Percentiles rank a stretch among this genome's conserved stretches.
These are phyloP conservation scores for Dispira simplex DNA, from an alignment of 192 early-diverging fungal species.

Conservation along the genomic window DNA sequence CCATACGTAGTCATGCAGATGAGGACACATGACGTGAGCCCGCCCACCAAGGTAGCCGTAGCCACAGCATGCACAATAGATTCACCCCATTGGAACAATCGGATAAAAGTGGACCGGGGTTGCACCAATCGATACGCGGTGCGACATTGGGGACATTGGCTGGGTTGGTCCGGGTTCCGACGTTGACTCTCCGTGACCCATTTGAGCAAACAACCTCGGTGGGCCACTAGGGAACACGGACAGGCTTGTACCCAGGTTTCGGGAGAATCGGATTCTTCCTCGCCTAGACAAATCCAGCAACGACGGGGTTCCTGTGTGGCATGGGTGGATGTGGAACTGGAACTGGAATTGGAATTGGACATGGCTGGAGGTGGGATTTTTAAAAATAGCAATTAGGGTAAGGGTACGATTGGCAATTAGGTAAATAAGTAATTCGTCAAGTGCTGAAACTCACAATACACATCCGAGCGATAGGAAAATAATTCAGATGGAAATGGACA, in stretches of 20 bases:
- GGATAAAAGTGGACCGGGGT: slow-evolving; percentile 18
- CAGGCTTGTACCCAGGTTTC: slow-evolving; percentile 40
- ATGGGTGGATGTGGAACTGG: too few species aligned
- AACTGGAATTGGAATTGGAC: too few species aligned
- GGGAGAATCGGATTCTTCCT: slow-evolving; percentile 27
- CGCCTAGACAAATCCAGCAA: slow-evolving; percentile 48
- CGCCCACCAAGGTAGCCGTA: slow-evolving; percentile 29
- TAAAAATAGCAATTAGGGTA: too few species aligned
- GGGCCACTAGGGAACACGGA: slow-evolving; percentile 37
- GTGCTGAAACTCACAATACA: too few species aligned
- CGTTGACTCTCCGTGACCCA: slow-evolving; percentile 41
- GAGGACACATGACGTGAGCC: slow-evolving; percentile 29
- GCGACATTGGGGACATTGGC: slow-evolving; percentile 40
- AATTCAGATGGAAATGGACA: too few species aligned
- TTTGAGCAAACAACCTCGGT: slow-evolving; percentile 39
- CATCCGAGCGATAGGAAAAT: too few species aligned
- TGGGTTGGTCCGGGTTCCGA: slow-evolving; percentile 4
- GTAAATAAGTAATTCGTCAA: too few species aligned
- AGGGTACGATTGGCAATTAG: too few species aligned
- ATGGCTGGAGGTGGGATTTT: too few species aligned
- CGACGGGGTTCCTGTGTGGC: slow-evolving; percentile 13
- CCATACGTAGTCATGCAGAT: slow-evolving; percentile 37
- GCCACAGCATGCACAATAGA: slow-evolving; percentile 25
- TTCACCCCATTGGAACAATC: slow-evolving; percentile 25
- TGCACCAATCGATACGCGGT: slow-evolving; percentile 30